Conservation (phyloP, 1,139 yeast species). For the Barnettozyma hawaiiensis region DNA sequence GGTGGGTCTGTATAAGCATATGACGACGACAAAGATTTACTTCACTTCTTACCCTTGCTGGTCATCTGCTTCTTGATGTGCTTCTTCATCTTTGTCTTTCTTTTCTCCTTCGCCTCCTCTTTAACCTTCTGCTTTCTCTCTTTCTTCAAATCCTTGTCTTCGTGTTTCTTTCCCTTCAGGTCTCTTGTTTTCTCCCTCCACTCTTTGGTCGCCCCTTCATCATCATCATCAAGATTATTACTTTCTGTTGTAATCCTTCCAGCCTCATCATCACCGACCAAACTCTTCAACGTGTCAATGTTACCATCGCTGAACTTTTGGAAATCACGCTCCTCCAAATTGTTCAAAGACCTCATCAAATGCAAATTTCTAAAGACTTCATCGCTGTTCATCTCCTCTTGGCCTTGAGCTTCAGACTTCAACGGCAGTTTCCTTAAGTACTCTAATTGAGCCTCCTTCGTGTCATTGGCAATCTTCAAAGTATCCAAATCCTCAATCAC, state of each 20-base stretch:
- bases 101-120: conserved; percentile 77
- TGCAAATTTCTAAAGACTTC: conserved; percentile 85
- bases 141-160: conserved; percentile 81
- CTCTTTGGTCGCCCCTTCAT: conserved; percentile 34
- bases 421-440: conserved; percentile 44
- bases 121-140: conserved; percentile 80
- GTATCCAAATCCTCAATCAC: conserved; percentile 40
- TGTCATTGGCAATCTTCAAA: conserved; percentile 34
- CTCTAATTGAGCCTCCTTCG: conserved; percentile 35
- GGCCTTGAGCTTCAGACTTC: conserved; percentile 45
- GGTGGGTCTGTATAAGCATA: conserved; percentile 54
- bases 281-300: conserved; percentile 65
- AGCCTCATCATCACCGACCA: conserved; percentile 37
- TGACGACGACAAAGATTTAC: no score
- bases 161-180: conserved; percentile 67
- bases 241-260: conserved; percentile 26
- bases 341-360: conserved; percentile 68
- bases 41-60: conserved; percentile 38
- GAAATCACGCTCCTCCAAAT: conserved; percentile 83
- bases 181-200: conserved; percentile 36
- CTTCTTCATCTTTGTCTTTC: conserved; percentile 89
- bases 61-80: conserved; percentile 78
- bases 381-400: conserved; percentile 54
- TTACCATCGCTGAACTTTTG: conserved; percentile 77
- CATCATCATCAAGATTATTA: conserved; percentile 28